Percentiles rank a stretch among this genome's conserved stretches.
Conservation (phyloP, 2,329 filamentous ascomycete species). For the Chrysoporthe austroafricana region DNA sequence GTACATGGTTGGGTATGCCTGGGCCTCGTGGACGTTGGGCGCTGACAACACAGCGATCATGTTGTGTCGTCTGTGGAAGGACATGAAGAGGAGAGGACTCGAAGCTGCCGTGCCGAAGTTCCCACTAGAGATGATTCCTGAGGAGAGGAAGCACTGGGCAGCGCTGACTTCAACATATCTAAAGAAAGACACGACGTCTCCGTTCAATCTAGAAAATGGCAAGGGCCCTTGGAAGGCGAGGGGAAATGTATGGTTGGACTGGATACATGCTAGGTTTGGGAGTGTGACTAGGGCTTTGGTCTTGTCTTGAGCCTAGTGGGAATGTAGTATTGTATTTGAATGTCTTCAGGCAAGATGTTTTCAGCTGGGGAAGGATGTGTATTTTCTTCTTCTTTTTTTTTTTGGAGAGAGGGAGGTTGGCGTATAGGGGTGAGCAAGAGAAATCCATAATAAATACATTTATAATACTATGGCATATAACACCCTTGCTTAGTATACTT, state of each 20-base stretch:
- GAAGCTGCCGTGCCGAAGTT: conserved; percentile 11
- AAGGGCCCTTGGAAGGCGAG: conserved; percentile 19
- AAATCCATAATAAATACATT: too few relatives aligned
- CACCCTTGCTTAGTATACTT: too few relatives aligned
- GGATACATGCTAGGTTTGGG: conserved; percentile 16
- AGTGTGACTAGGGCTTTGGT: background rate
- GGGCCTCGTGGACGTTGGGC: conserved; percentile 65
- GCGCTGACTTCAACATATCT: conserved; percentile 15
- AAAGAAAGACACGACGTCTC: conserved; percentile 7
- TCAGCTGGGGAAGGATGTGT: too few relatives aligned
- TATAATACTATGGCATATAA: too few relatives aligned
- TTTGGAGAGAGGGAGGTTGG: too few relatives aligned
- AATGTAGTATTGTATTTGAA: background rate
- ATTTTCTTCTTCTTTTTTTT: too few relatives aligned
- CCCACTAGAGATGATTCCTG: background rate
- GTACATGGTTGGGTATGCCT: conserved; percentile 63
- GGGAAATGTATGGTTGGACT: conserved; percentile 20
- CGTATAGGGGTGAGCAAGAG: too few relatives aligned
- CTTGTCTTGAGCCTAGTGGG: background rate
- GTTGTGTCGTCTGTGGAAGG: conserved; percentile 14
- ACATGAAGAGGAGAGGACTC: conserved; percentile 14
- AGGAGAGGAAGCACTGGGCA: conserved; percentile 5
- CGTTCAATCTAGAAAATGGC: background rate
- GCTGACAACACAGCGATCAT: conserved; percentile 47
- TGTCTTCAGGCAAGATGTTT: too few relatives aligned